Evolutionary conservation across 2,329 filamentous ascomycete genomes (phyloP), one percentile per base, ranked within the genome.

Genomic region (Phyllosticta citrichinensis): DNA sequence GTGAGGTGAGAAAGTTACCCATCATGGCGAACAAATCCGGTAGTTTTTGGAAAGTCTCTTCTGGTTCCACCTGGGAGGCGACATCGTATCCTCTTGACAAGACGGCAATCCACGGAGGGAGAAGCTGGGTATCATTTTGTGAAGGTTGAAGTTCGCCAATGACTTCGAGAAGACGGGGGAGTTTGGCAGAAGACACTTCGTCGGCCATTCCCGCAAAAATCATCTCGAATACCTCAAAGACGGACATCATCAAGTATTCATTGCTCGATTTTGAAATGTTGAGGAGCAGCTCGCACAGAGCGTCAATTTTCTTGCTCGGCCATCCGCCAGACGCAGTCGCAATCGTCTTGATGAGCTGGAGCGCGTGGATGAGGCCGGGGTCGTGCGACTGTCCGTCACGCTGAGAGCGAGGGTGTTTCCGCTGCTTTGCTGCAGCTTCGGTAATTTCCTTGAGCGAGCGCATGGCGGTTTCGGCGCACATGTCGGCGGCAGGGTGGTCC

Each of bases 191-290:
- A 0, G 92, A 89, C 56, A 92, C 82, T 66, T 96, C 91, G 66
- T 92, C 88, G 17, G 86, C 84, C 87, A 99, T 92, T 8, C 91
- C 88, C 67, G 88, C 87, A 66, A 99, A 97, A 53, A 97, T 96
- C 73, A 96, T 88, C 73, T 99, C 94, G 68, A 99, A 99, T 3
- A 97, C 93, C 66, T 97, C 93, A 68, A 99, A 97, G 0, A 92
- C 89, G 11, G 90, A 88, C 87, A 97, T 95, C 33, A 92, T 96
- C 79, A 99, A 87, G 73, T 93, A 96, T 72, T 97, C 92, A 72
- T 95, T 97, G 73, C 86, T 94, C 9, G 89, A 92, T 70, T 87
- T 87, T 30, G 93, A 93, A 64, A 97, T 96, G 66, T 86, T 86
- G 66, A 99, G 83, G 62, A 99, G 78, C 59, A 96, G 78, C 74